Conservation (phyloP, 768 basidiomycete genomes). For the Lenzites betulinus region DNA sequence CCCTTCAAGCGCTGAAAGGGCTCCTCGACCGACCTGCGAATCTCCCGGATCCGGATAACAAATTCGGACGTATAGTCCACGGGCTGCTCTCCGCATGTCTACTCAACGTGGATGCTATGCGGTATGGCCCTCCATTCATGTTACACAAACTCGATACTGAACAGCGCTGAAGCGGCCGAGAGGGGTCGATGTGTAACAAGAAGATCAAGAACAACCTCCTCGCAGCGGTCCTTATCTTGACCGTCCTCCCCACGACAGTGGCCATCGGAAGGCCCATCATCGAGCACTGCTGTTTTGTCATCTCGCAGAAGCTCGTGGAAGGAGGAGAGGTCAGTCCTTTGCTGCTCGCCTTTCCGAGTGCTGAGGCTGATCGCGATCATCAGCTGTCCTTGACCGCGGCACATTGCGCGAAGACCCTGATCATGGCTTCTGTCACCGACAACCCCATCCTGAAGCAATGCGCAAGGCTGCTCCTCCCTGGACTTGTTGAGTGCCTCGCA, state of each 20-base stretch:
- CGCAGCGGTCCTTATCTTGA: constrained; percentile 82
- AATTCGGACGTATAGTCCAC: constrained; percentile 66
- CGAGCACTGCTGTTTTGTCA: constrained; percentile 83
- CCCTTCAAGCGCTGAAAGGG: constrained; percentile 76
- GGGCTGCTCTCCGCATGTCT: constrained; percentile 86
- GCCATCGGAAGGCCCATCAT: constrained; percentile 73
- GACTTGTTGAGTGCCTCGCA: constrained; percentile 78
- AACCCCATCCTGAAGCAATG: constrained; percentile 72
- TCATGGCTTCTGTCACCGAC: constrained; percentile 68
- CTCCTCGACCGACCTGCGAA: constrained; percentile 59
- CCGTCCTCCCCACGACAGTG: constrained; percentile 66
- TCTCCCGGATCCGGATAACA: constrained; percentile 45
- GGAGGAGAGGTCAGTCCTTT: constrained; percentile 57
- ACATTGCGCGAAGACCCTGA: constrained; percentile 87
- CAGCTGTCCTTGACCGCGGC: constrained; percentile 84
- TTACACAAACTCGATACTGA: constrained; percentile 4
- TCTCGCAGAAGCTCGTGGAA: constrained; percentile 78
- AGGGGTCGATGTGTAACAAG: constrained; percentile 70
- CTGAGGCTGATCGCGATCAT: background rate
- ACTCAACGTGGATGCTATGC: constrained; percentile 87
- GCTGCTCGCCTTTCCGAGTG: background rate
- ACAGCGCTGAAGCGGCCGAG: constrained; percentile 61
- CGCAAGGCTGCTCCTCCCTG: constrained; percentile 71
- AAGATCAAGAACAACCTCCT: constrained; percentile 92
- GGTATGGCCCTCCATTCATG: constrained; percentile 48